Evolutionary conservation across 2,329 filamentous ascomycete species (phyloP).

Genomic region (Dactylellina leptospora): DNA sequence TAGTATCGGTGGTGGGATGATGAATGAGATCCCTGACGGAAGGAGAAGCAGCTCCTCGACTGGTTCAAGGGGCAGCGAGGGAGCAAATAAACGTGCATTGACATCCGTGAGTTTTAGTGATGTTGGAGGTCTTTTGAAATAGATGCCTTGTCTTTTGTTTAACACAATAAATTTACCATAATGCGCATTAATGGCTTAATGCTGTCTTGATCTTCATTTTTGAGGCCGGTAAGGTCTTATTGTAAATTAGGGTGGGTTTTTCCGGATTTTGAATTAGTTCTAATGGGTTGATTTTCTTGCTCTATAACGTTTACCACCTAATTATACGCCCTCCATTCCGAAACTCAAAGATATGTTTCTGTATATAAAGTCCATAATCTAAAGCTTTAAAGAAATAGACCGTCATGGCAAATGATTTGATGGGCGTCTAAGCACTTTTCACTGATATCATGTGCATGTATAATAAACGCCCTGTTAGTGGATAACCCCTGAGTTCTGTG

Average conservation of each 20-base stretch:
- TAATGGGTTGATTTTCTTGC: background rate
- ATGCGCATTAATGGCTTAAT: no score
- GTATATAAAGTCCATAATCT: background rate
- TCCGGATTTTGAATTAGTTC: background rate
- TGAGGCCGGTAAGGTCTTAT: background rate
- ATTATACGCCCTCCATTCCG: background rate
- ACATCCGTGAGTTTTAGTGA: conserved; percentile 25
- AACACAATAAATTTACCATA: background rate
- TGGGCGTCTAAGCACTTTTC: no score
- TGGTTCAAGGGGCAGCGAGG: conserved; percentile 6
- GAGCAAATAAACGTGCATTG: background rate
- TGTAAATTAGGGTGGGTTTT: background rate
- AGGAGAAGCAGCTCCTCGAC: conserved; percentile 17
- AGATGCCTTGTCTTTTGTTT: no score
- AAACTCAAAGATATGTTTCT: background rate
- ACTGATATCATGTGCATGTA: no score
- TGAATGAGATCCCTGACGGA: conserved; percentile 15
- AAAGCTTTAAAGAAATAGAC: conserved; percentile 1
- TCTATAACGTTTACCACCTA: background rate
- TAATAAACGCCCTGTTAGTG: no score
- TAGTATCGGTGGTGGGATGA: conserved; percentile 40
- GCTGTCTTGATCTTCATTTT: background rate
- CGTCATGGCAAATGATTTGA: conserved; percentile 1
- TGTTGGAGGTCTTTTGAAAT: conserved; percentile 41
- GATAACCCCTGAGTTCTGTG: no score